Conservation (phyloP, 805 yeast genomes). For the Kregervanrija delftensis region DNA sequence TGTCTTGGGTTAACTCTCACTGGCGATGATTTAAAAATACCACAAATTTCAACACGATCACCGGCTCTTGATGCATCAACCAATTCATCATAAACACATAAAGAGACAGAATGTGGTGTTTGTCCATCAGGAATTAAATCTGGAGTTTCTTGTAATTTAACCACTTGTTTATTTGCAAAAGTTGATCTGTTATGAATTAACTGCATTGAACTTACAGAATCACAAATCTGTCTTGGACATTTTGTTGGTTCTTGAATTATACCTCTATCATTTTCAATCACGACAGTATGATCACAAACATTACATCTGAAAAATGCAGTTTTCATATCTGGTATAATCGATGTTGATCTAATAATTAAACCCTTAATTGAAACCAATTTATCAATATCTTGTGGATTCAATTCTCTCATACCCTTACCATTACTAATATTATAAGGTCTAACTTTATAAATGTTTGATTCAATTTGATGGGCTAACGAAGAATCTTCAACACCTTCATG, state of each 20-base stretch:
- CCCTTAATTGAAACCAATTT: slow-evolving; percentile 90
- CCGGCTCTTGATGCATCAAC: slow-evolving; percentile 96
- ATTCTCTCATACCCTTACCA: slow-evolving; percentile 77
- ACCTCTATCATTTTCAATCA: slow-evolving; percentile 92
- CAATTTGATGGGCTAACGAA: slow-evolving; percentile 54
- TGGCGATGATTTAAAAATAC: slow-evolving; percentile 88
- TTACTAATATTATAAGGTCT: slow-evolving; percentile 82
- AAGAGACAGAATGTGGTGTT: slow-evolving; percentile 92
- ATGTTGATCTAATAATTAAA: slow-evolving; percentile 77
- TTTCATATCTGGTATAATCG: slow-evolving; percentile 96
- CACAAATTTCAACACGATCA: slow-evolving; percentile 92
- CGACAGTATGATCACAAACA: slow-evolving; percentile 88
- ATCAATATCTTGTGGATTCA: slow-evolving; percentile 92
- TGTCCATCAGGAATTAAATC: slow-evolving; percentile 97
- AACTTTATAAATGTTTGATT: slow-evolving; percentile 74
- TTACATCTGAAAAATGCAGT: slow-evolving; percentile 93
- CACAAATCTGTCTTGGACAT: slow-evolving; percentile 88
- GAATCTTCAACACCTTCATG: slow-evolving; percentile 4
- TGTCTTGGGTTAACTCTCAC: slow-evolving; percentile 82
- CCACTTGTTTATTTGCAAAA: slow-evolving; percentile 92
- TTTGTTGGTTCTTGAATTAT: slow-evolving; percentile 86
- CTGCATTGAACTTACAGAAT: slow-evolving; percentile 79
- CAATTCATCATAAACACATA: slow-evolving; percentile 92
- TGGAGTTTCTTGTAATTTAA: slow-evolving; percentile 74
- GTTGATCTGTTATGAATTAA: slow-evolving; percentile 86